Conservation (phyloP, 2,329 filamentous ascomycete species). For the Colletotrichum euphorbiae region DNA sequence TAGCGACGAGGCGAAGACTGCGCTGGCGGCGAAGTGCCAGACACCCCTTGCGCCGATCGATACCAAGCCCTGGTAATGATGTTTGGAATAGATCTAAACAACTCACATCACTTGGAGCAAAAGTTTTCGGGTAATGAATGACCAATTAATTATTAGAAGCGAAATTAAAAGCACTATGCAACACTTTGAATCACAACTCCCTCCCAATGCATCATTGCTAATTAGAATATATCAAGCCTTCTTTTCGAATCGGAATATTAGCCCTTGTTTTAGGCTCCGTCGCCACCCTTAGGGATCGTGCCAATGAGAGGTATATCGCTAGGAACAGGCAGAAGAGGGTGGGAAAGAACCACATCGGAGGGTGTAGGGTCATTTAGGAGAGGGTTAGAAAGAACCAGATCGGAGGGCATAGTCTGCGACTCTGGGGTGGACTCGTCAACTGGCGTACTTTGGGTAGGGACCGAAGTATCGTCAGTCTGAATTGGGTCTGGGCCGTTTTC, state of each 20-base stretch:
- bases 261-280: neutral
- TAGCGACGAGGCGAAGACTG: constrained; percentile 25
- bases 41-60: constrained; percentile 29
- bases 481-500: no score
- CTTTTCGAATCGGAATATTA: neutral
- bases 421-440: neutral
- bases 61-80: constrained; percentile 13
- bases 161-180: neutral
- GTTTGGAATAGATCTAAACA: no score
- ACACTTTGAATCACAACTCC: neutral
- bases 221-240: neutral
- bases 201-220: neutral
- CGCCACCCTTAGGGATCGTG: neutral
- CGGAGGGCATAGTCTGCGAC: neutral
- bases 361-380: neutral
- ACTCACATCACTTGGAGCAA: neutral
- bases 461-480: no score
- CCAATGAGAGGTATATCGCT: neutral
- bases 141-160: no score
- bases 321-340: neutral
- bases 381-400: neutral
- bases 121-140: neutral
- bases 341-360: neutral
- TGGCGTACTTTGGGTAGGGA: no score
- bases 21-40: constrained; percentile 32